Evolutionary conservation across 1,284 basidiomycete genomes (phyloP), one percentile per base, ranked within the genome.

Genomic region (Tremellales sp.): DNA sequence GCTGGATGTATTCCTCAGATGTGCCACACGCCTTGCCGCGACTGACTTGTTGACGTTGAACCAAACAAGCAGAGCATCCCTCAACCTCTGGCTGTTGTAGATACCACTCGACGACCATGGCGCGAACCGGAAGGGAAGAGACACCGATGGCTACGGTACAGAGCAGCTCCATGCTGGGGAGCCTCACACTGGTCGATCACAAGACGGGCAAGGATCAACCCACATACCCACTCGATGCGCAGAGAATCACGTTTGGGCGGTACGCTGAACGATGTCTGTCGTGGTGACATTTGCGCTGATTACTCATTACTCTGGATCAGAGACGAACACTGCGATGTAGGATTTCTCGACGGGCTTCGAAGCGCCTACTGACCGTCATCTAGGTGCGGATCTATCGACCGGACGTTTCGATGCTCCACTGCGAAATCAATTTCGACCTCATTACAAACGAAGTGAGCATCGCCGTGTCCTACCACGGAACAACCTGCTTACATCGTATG

Each of bases 361-460:
- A 22, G 12, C 27, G 14, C 16, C 25, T 22, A 21, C 45, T 51
- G 21, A 45, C 48, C n/a, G 19, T 49, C 27, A 22, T 5, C 5
- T 6, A 70, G 68, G 56, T 71, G 18, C 62, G 71, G 13, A 52
- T 73, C 22, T 70, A 73, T 51, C 64, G 60, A 18, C 55, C 59
- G 3, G 70, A 72, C 39, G 65, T 73, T 8, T 72, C 70, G 3
- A 65, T 68, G 32, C 48, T 66, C 2, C 71, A 73, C 40, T 65
- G 61, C 33, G 65, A 66, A 48, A 65, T 73, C 48, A 32, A 48
- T n/a, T 65, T 72, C 28, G 67, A 73, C 46, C 29, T 57, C n/a
- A 45, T 59, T 1, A 59, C 60, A 6, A 60, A 58, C 10, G 42
- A 57, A 26, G 69, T 70, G 40, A 58, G 68, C 43, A 18, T 22